Evolutionary conservation across 129 eudicot genomes (phyloP), one percentile per base, ranked within the genome.

Genomic region (Rutidosis leptorrhynchoides): DNA sequence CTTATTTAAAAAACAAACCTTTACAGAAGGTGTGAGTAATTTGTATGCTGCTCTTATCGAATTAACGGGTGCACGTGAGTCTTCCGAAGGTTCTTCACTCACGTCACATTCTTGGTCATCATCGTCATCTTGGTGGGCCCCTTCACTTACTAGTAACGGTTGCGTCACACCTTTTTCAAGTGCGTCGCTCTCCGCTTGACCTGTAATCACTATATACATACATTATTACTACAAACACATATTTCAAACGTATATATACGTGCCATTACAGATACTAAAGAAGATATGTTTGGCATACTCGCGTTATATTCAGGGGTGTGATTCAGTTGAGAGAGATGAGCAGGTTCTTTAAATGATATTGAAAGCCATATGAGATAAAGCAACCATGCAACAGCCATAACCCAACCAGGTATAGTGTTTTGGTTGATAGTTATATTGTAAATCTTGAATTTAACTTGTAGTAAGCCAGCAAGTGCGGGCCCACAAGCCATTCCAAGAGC

Each of bases 401-500:
- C 83, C 96, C 98, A 87, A 40, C 98, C 96, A 55, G 98, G 95
- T 51, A 85, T 64, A 0, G 98, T 91, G 61, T 78, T 70, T 78
- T 83, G 88, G 70, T 91, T 85, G 32, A 91, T 77, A 45, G 90
- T 88, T 65, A 91, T 21, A 70, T 28, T 74, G 74, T 71, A 78
- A 53, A 85, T n/a, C 71, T 78, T 87, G 71, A 80, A 81, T 29
- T 80, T 76, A 9, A 71, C 75, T 79, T 91, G 98, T 64, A 91
- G 81, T 64, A 91, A 65, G 30, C 95, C 98, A 40, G 96, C 96
- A 65, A 91, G 83, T 67, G 98, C 98, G 28, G 96, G 98, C 2
- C 98, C 96, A 78, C 98, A 91, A 33, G 98, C 94, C 94, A 91
- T 83, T 74, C 98, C 98, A 73, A 91, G 90, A 79, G 98, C 98